Evolutionary conservation across 2,329 filamentous ascomycete genomes (phyloP).

Genomic region (Ceratocystis eucalypticola): DNA sequence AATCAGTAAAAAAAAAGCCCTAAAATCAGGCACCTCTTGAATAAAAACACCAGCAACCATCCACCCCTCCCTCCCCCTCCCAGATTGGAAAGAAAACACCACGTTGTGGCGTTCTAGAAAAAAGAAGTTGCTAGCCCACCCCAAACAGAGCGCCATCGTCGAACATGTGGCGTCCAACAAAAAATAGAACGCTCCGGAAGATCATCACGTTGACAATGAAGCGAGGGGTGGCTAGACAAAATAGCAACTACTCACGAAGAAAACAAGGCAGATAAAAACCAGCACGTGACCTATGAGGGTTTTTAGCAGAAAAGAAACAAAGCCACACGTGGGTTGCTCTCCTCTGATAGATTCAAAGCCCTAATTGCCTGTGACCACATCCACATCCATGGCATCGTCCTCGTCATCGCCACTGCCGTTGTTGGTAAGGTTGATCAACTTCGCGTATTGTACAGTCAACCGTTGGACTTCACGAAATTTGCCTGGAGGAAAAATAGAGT

Average conservation of each 20-base stretch:
- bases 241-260: neutral
- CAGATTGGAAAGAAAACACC: neutral
- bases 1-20: neutral
- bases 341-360: neutral
- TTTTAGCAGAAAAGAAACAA: neutral
- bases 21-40: neutral
- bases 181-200: neutral
- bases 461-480: conserved; percentile 93
- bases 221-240: neutral
- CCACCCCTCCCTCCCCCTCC: neutral
- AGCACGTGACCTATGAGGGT: neutral
- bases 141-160: neutral
- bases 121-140: neutral
- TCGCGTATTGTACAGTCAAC: conserved; percentile 87
- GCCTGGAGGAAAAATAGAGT: conserved; percentile 37
- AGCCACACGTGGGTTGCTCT: neutral
- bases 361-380: conserved; percentile 5
- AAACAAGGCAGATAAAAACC: neutral
- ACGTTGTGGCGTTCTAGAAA: neutral
- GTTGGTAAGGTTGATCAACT: conserved; percentile 53
- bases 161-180: neutral
- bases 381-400: conserved; percentile 16
- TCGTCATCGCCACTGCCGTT: conserved; percentile 31
- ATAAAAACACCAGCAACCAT: neutral
- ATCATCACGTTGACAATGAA: neutral